These are phyloP conservation scores for Telfairia occidentalis DNA, from an alignment of 331 rosid genomes.

Conservation along the genomic window DNA sequence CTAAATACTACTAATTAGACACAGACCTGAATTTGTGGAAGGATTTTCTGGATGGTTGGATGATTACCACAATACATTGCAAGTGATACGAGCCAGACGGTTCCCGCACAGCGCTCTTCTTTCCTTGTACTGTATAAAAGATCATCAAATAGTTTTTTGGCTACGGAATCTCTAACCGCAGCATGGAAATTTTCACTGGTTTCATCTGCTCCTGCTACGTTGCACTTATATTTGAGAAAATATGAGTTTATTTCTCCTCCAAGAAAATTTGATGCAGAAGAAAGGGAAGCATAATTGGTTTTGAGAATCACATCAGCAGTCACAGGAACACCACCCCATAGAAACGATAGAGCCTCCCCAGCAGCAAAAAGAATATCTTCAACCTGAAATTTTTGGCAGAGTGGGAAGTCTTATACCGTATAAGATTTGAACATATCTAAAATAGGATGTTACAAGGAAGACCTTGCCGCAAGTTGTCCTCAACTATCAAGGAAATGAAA, in stretches of 20 bases:
- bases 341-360: conserved; percentile 88
- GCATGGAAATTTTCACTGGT: conserved; percentile 42
- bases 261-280: conserved; percentile 89
- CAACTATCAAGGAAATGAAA: neutral
- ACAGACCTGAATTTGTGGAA: conserved; percentile 95
- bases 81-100: conserved; percentile 93
- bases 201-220: conserved; percentile 28
- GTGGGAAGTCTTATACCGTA: neutral
- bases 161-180: conserved; percentile 54
- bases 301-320: conserved; percentile 80
- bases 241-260: conserved; percentile 63
- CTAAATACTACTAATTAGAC: neutral
- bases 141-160: conserved; percentile 71
- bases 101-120: conserved; percentile 96
- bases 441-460: neutral
- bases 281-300: conserved; percentile 75
- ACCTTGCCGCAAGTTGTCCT: neutral
- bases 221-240: conserved; percentile 24
- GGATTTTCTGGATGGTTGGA: conserved; percentile 63
- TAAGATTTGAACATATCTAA: conserved; percentile 1
- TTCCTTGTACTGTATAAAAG: conserved; percentile 85
- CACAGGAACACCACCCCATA: conserved; percentile 97
- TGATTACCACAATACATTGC: conserved; percentile 83
- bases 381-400: conserved; percentile 43
- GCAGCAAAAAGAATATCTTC: conserved; percentile 93